Evolutionary conservation across 495 filamentous ascomycete genomes (phyloP).

Genomic region (Aspergillus bridgeri): DNA sequence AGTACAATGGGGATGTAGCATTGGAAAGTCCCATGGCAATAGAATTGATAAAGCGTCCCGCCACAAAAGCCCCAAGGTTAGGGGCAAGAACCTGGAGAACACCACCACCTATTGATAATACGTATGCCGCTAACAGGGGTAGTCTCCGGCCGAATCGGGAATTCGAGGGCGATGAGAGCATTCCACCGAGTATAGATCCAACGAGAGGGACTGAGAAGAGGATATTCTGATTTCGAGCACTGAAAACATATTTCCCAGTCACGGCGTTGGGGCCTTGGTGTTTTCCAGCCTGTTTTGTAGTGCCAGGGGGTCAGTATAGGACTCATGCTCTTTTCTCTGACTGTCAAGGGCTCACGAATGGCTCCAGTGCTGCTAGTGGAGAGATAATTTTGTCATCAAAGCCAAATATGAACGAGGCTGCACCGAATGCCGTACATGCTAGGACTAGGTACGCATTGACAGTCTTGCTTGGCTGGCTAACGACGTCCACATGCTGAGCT

Average conservation of each 20-base stretch:
- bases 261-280: constrained; percentile 32
- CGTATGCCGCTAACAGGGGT: constrained; percentile 31
- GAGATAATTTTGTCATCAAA: constrained; percentile 44
- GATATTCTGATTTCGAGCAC: constrained; percentile 36
- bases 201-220: constrained; percentile 38
- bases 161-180: constrained; percentile 33
- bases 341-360: constrained; percentile 28
- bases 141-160: constrained; percentile 34
- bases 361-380: constrained; percentile 31
- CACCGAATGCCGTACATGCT: constrained; percentile 31
- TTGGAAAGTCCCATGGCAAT: constrained; percentile 34
- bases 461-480: constrained; percentile 7
- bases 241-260: constrained; percentile 25
- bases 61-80: constrained; percentile 33
- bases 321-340: too few species aligned
- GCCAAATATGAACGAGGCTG: constrained; percentile 38
- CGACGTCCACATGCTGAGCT: not conserved
- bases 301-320: not conserved
- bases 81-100: constrained; percentile 38
- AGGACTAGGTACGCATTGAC: constrained; percentile 30
- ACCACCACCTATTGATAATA: constrained; percentile 36
- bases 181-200: constrained; percentile 33
- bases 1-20: constrained; percentile 36
- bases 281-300: constrained; percentile 26
- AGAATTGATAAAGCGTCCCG: constrained; percentile 33